phyloP scores from a whole-genome alignment of 2,329 filamentous ascomycete genomes.

The Coleophoma cylindrospora region DNA sequence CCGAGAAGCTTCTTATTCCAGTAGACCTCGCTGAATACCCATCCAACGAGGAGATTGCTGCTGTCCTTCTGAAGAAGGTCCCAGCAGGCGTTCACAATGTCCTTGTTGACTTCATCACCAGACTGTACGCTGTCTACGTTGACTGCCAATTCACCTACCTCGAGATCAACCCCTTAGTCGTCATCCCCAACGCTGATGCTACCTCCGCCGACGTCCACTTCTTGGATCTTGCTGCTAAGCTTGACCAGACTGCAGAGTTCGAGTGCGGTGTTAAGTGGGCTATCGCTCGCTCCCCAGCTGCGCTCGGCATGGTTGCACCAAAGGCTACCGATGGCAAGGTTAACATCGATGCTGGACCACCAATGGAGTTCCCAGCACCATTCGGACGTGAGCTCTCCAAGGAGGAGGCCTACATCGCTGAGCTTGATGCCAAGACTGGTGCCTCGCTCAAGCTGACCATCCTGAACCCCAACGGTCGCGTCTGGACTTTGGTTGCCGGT shows the following conservation, averaged over 20 bases:
- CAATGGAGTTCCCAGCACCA: slow-evolving; percentile 97
- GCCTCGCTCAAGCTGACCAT: slow-evolving; percentile 98
- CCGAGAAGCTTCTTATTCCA: slow-evolving; percentile 96
- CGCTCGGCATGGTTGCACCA: slow-evolving; percentile 74
- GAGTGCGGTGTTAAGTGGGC: slow-evolving; percentile 99
- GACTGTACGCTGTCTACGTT: slow-evolving; percentile 97
- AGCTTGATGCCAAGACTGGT: slow-evolving; percentile 98
- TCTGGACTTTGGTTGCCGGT: slow-evolving; percentile 98
- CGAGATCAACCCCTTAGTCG: slow-evolving; percentile 98
- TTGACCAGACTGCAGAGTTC: slow-evolving; percentile 98
- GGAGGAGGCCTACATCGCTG: slow-evolving; percentile 98
- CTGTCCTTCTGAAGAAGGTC: slow-evolving; percentile 82
- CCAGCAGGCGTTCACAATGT: slow-evolving; percentile 96
- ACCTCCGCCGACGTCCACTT: slow-evolving; percentile 96
- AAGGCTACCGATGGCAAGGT: slow-evolving; percentile 67
- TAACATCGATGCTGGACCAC: slow-evolving; percentile 91
- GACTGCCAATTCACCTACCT: slow-evolving; percentile 99
- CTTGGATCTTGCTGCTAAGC: slow-evolving; percentile 96
- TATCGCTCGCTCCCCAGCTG: slow-evolving; percentile 83
- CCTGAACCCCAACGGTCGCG: slow-evolving; percentile 82
- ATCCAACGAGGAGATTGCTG: slow-evolving; percentile 90
- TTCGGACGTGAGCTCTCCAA: slow-evolving; percentile 98
- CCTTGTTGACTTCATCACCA: slow-evolving; percentile 97
- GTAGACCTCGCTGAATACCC: slow-evolving; percentile 94
- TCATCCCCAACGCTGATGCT: slow-evolving; percentile 88